Base-by-base conservation (phyloP, 768 basidiomycete species). In the Candolleomyces efflorescens region DNA sequence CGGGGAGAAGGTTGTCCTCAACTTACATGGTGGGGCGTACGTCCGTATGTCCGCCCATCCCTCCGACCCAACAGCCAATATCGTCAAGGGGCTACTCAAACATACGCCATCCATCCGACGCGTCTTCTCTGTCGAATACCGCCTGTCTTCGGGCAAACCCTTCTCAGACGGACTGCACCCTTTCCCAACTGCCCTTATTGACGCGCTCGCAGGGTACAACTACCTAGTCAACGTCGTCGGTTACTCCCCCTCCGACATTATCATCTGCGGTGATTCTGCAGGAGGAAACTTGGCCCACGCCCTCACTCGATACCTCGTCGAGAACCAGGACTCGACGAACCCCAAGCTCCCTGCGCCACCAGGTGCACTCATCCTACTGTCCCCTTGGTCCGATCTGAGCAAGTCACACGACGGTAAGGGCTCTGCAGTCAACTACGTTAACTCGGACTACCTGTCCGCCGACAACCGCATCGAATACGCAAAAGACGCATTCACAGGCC, bases 151-250 rank as follows among this genome's bases (percentile, higher is more conserved):
- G 5, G 66, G 70, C 12, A 66, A 72, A 50, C 77, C 82, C 24
- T 71, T 71, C 64, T 59, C 66, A 26, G 68, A 74, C 12, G 70
- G 70, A 4, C n/a, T n/a, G n/a, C 75, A 85, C 59, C 80, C 89
- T 7, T 93, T 93, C 74, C 91, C 91, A 0, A 76, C 86, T 0
- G 87, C 87, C 18, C 75, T 94, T 0, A 71, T 93, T 13, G 90
- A 94, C 65, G 84, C 83, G 2, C 70, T 92, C 10, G 81, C 87
- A 1, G 90, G 86, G 6, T 94, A 92, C 68, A 71, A 78, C 47
- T 86, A 92, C 67, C 84, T 92, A 20, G 75, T 87, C 38, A 73
- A 80, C 50, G 71, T 65, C 9, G 71, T 86, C 24, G 81, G 83
- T 0, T 85, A 89, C 66, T 60, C 74, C 1, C 81, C 89, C 0